A percentile compares a stretch with the other conserved stretches of the same genome.
These are phyloP conservation scores for Candida dubliniensis DNA, from an alignment of 1,139 yeast genomes.

Conservation along the genomic window DNA sequence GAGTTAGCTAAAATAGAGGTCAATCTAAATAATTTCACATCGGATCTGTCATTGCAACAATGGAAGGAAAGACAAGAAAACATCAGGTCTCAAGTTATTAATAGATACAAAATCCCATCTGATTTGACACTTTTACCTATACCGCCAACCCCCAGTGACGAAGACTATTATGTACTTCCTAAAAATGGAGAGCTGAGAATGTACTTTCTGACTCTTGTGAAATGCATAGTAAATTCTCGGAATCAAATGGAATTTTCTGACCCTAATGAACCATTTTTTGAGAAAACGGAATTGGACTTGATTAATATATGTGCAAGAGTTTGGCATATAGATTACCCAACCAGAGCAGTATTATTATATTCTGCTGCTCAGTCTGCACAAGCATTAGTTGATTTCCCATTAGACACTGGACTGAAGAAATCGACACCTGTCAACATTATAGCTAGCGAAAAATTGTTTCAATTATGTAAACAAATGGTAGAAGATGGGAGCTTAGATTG, in stretches of 20 bases:
- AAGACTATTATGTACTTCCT: conserved; percentile 46
- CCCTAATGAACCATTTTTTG: conserved; percentile 27
- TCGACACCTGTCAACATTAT: conserved; percentile 33
- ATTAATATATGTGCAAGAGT: conserved; percentile 48
- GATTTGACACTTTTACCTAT: conserved; percentile 30
- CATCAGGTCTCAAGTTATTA: conserved; percentile 36
- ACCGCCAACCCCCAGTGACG: conserved; percentile 34
- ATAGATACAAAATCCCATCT: conserved; percentile 41
- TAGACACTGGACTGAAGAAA: conserved; percentile 22
- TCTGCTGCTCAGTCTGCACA: conserved; percentile 53
- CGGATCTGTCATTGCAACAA: conserved; percentile 37
- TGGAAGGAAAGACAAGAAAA: conserved; percentile 55
- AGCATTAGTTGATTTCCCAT: conserved; percentile 33
- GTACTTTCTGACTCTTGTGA: conserved; percentile 7
- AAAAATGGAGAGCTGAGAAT: conserved; percentile 4
- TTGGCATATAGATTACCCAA: conserved; percentile 61
- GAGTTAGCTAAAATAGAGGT: conserved; percentile 15
- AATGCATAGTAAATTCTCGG: conserved; percentile 19
- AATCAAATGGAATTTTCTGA: conserved; percentile 10
- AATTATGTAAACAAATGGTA: conserved; percentile 27
- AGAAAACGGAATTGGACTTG: conserved; percentile 43
- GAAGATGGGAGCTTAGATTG: conserved; percentile 38
- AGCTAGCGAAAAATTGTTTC: conserved; percentile 28
- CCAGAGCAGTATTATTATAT: conserved; percentile 53
- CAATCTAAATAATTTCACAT: conserved; percentile 29